Base-by-base conservation (phyloP, 768 basidiomycete genomes). In the Holtermannia corniformis region DNA sequence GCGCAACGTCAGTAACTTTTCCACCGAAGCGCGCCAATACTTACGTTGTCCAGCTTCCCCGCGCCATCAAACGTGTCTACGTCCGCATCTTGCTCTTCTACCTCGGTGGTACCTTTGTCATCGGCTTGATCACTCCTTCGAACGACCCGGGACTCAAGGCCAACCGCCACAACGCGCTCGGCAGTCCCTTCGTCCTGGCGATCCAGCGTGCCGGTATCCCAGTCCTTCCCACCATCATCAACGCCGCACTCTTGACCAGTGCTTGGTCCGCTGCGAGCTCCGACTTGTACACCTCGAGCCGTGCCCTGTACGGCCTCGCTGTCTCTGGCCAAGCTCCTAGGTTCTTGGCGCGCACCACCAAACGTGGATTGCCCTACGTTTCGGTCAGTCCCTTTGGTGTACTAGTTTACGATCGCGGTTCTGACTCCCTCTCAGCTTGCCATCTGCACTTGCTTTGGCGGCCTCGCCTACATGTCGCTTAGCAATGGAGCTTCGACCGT, bases 221-320 rank as follows among this genome's bases (percentile, higher is more conserved):
- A 59, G 78, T 75, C 4, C 73, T 95, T 1, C 91, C 92, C 16
- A 84, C 82, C 41, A 84, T 90, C 65, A 72, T 80, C 64, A 67
- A 63, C 60, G 46, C 55, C 20, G 62, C 64, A 68, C 77, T 93
- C 13, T 73, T 97, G 58, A 87, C 85, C 37, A 87, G 89, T 2
- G 90, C 91, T 4, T 91, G 87, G 84, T 93, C 90, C 22, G 90
- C 91, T 27, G 87, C 86, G 4, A 84, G 83, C 21, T 86, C 84
- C 68, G 89, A 93, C 68, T 70, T 95, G 44, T 93, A 89, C 74
- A 91, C 88, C 3, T 84, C 84, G 44, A 90, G 89, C 3, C 71
- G 76, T 24, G 75, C 74, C 16, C 78, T 96, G 7, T 92, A 92
- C 71, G 89, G 87, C 49, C 78, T 96, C 52, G 85, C 91, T 22